Base-by-base conservation (phyloP, 116 monocot genomes). In the Dioscorea cayenensis region DNA sequence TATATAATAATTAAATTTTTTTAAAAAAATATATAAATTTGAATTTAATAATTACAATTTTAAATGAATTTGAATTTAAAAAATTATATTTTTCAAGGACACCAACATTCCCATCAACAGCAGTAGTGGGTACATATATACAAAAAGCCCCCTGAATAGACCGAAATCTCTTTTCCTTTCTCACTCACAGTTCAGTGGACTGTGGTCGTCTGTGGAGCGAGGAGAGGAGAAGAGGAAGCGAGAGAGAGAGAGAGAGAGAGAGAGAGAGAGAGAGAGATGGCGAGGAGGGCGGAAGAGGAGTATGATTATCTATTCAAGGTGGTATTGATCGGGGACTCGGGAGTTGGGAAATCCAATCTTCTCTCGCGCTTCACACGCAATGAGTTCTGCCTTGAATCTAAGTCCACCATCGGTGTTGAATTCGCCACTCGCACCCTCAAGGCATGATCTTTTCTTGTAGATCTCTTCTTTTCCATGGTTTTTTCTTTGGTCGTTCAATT, bases 301-400 rank as follows among this genome's bases (percentile, higher is more conserved):
- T 83, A 83, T 72, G 84, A 84, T 48, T 84, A 84, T 73, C 83
- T 84, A 55, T 84, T 84, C 79, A 84, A 84, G 68, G 76, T 84
- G 21, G 83, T 84, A 0, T 38, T 84, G 61, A 84, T 84, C 55
- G 83, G 83, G 21, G 83, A 83, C 52, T 83, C 83, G 5, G 83
- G 78, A 14, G 89, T 89, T 10, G 89, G 89, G 49, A 89, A 89
- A 65, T 89, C 89, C 78, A 89, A 89, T 67, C 75, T 89, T 28
- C 85, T 89, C 35, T 89, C 89, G 60, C 79, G 89, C 14, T 89
- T 89, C 85, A 89, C 89, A 49, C 89, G 89, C 49, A 89, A 89
- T 76, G 85, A 89, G 80, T 89, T 89, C 89, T 89, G 89, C 80
- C 85, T 89, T 67, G 89, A 89, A 71, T 89, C 89, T 66, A 89